Conservation (phyloP, 495 filamentous ascomycete species). For the Neurospora terricola region DNA sequence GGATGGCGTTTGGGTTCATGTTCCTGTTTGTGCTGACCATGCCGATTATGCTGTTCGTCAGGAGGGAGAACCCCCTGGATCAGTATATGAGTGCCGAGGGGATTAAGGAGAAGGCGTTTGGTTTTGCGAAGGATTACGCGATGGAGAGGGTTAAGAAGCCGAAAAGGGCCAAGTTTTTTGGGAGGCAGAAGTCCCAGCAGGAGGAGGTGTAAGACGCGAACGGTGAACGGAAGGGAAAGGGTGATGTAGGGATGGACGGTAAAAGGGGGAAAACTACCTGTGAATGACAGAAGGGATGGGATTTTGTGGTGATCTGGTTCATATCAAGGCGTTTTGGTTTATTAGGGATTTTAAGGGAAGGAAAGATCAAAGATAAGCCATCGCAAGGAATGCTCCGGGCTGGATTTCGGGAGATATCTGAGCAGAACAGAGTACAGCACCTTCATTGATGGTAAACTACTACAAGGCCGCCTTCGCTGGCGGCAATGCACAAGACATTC, state of each 20-base stretch:
- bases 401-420: neutral
- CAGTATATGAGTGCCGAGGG: neutral
- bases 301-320: neutral
- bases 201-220: neutral
- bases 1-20: conserved; percentile 22
- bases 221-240: neutral
- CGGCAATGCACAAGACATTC: neutral
- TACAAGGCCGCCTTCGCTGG: neutral
- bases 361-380: neutral
- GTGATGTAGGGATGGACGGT: neutral
- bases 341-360: neutral
- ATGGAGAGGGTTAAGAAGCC: neutral
- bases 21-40: conserved; percentile 14
- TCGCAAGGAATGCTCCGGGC: neutral
- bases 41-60: conserved; percentile 9
- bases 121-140: neutral
- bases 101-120: neutral
- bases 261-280: neutral
- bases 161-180: neutral
- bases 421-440: neutral
- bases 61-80: neutral
- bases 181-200: neutral
- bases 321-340: neutral
- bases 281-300: neutral
- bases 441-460: neutral